Percentiles rank a stretch among this genome's conserved stretches.
Evolutionary conservation across 164 flowering plant genomes (phyloP).

Genomic region (Tinospora cordifolia): DNA sequence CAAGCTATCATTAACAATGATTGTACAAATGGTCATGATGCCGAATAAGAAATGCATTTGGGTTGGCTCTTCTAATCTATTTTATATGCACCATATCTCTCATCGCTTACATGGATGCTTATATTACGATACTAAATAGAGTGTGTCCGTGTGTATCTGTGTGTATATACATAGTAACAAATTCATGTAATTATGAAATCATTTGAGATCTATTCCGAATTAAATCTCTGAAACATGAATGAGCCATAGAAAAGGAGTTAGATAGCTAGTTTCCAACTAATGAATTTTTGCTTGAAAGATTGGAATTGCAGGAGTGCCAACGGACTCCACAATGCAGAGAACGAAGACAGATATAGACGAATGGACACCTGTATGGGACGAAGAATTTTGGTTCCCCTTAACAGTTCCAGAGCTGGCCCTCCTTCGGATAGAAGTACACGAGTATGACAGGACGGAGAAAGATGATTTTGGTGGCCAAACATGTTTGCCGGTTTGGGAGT

Average conservation of each 20-base stretch:
- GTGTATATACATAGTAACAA: no score
- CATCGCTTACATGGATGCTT: no score
- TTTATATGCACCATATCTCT: no score
- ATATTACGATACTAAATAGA: no score
- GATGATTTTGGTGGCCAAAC: slow-evolving; percentile 82
- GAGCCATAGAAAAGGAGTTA: neutral
- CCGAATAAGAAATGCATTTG: no score
- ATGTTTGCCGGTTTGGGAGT: slow-evolving; percentile 56
- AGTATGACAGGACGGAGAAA: slow-evolving; percentile 72
- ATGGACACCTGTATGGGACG: slow-evolving; percentile 69
- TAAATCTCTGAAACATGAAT: no score
- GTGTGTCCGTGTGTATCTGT: no score
- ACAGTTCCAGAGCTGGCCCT: slow-evolving; percentile 81
- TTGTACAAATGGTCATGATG: no score
- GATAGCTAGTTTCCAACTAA: neutral
- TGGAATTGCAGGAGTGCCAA: slow-evolving; percentile 68
- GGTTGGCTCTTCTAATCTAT: no score
- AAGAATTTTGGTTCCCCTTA: slow-evolving; percentile 58
- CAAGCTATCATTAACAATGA: no score
- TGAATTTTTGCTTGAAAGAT: slow-evolving; percentile 33
- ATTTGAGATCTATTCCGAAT: no score
- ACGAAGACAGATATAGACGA: slow-evolving; percentile 55
- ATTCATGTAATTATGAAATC: no score
- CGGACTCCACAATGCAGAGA: slow-evolving; percentile 56
- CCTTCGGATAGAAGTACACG: slow-evolving; percentile 64